Percentiles rank a stretch among this genome's conserved stretches.
These are phyloP conservation scores for Wickerhamomyces strasburgensis DNA, from an alignment of 805 yeast genomes.

Conservation along the genomic window DNA sequence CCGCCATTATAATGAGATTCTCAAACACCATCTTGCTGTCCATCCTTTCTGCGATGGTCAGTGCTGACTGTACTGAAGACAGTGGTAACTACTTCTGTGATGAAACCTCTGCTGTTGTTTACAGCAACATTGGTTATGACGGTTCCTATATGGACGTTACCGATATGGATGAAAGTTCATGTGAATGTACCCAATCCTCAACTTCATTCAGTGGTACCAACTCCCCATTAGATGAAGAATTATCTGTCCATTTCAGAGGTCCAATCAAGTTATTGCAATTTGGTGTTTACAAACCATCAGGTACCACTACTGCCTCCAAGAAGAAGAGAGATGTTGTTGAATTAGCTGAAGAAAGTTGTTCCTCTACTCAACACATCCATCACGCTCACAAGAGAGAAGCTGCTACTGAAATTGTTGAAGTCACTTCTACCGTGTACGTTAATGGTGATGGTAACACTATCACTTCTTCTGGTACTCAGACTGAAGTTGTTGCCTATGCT, in stretches of 20 bases:
- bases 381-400: conserved; percentile 54
- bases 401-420: conserved; percentile 60
- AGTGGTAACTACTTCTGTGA: conserved; percentile 85
- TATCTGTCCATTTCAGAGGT: conserved; percentile 88
- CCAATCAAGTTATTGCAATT: conserved; percentile 77
- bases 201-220: conserved; percentile 62
- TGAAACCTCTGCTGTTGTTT: conserved; percentile 59
- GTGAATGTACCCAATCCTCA: conserved; percentile 62
- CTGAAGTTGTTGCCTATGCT: conserved; percentile 24
- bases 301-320: conserved; percentile 29
- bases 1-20: conserved; percentile 20
- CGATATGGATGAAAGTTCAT: conserved; percentile 63
- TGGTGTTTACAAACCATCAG: conserved; percentile 78
- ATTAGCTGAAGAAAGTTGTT: conserved; percentile 27
- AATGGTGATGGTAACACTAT: conserved; percentile 47
- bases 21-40: conserved; percentile 21
- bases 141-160: conserved; percentile 83
- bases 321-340: conserved; percentile 37
- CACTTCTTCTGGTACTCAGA: conserved; percentile 26
- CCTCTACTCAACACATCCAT: conserved; percentile 34
- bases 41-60: conserved; percentile 17
- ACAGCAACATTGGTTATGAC: conserved; percentile 73
- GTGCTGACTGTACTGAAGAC: conserved; percentile 38
- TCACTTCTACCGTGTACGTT: conserved; percentile 74
- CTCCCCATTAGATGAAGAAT: conserved; percentile 81